phyloP scores from a whole-genome alignment of 805 yeast genomes.

The Lachancea cidri region DNA sequence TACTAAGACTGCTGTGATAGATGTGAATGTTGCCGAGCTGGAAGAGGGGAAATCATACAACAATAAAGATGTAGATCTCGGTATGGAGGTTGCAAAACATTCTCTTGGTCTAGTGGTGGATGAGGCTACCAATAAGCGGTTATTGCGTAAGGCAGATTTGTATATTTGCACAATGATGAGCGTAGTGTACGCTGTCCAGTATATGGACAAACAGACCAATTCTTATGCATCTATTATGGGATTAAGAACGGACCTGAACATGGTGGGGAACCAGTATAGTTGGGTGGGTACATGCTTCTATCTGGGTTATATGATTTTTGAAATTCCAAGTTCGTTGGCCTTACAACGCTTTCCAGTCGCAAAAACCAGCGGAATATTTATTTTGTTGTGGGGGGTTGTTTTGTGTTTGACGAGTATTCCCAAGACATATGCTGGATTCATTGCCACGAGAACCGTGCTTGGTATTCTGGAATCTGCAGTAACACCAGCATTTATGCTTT shows the following conservation, averaged over 20 bases:
- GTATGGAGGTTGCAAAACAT: constrained; percentile 8
- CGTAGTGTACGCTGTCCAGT: constrained; percentile 34
- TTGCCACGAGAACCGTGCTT: constrained; percentile 39
- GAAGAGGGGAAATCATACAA: constrained; percentile 1
- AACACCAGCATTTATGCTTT: constrained; percentile 46
- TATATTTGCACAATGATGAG: constrained; percentile 36
- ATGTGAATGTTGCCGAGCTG: constrained; percentile 4
- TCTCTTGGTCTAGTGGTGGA: constrained; percentile 6
- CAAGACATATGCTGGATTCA: constrained; percentile 37
- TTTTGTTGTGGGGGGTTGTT: constrained; percentile 49
- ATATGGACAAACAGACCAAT: constrained; percentile 37
- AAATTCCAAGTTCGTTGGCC: constrained; percentile 9
- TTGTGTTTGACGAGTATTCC: constrained; percentile 44
- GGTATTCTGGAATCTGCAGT: constrained; percentile 45
- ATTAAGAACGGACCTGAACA: constrained; percentile 33
- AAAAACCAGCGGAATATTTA: constrained; percentile 36
- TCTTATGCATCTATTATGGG: constrained; percentile 39
- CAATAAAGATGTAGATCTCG: constrained; percentile 7
- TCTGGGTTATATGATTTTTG: constrained; percentile 46
- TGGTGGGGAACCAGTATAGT: constrained; percentile 37
- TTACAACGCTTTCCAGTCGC: constrained; percentile 51
- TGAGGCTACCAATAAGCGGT: constrained; percentile 16
- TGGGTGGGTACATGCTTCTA: constrained; percentile 53
- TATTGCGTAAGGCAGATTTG: constrained; percentile 37
- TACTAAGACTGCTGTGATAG: constrained; percentile 1